A percentile compares a stretch with the other conserved stretches of the same genome.
phyloP scores from a whole-genome alignment of 805 yeast genomes.

The Wickerhamiella brachini region DNA sequence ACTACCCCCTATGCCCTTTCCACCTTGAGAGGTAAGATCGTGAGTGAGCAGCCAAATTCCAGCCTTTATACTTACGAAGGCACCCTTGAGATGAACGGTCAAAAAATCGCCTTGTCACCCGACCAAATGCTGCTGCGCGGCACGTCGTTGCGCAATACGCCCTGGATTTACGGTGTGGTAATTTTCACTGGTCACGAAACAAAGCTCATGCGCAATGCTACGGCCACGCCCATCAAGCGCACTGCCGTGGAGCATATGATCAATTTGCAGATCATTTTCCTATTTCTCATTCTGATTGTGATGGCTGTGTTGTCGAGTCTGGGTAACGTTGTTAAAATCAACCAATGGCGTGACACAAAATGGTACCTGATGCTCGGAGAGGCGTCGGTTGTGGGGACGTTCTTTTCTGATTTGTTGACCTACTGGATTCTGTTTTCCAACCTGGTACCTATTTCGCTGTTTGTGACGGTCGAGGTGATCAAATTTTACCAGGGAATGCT shows the following conservation, averaged over 20 bases:
- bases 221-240: conserved; percentile 94
- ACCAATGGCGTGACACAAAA: conserved; percentile 38
- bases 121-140: conserved; percentile 90
- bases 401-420: conserved; percentile 78
- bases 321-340: conserved; percentile 70
- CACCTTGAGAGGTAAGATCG: conserved; percentile 40
- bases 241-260: conserved; percentile 95
- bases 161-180: conserved; percentile 88
- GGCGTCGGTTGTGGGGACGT: conserved; percentile 51
- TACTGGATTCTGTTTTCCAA: conserved; percentile 95
- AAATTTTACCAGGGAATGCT: conserved; percentile 90
- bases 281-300: conserved; percentile 65
- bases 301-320: conserved; percentile 69
- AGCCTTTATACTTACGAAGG: conserved; percentile 93
- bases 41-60: conserved; percentile 88
- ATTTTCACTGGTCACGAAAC: conserved; percentile 98
- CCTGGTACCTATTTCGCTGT: conserved; percentile 91
- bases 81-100: conserved; percentile 37
- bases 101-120: conserved; percentile 57
- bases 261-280: conserved; percentile 77
- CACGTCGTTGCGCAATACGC: conserved; percentile 87
- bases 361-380: conserved; percentile 57
- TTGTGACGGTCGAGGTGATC: conserved; percentile 91
- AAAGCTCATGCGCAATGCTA: conserved; percentile 94
- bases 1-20: conserved; percentile 45